Evolutionary conservation across 176 grass and related monocot genomes (phyloP).

Genomic region (Guadua angustifolia): DNA sequence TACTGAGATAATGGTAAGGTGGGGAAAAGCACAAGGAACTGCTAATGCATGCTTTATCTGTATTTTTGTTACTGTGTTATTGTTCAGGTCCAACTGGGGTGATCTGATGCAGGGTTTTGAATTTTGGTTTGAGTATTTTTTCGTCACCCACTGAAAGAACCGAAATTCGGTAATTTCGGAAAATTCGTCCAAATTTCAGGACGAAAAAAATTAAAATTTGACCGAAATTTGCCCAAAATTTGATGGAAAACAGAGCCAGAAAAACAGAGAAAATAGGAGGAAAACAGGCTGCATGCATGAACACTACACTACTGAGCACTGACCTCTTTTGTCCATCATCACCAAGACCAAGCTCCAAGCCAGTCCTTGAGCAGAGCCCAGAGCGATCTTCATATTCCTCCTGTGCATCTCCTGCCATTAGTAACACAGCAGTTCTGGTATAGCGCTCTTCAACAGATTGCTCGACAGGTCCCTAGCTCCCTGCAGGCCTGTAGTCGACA

Average conservation of each 20-base stretch:
- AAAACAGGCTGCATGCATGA: too few species aligned
- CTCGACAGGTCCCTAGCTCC: constrained; percentile 95
- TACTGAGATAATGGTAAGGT: neutral
- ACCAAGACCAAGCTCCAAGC: constrained; percentile 13
- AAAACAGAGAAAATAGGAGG: too few species aligned
- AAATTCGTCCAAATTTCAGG: too few species aligned
- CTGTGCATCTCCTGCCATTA: constrained; percentile 66
- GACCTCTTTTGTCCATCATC: too few species aligned
- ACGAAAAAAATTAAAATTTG: too few species aligned
- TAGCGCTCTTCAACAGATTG: constrained; percentile 76
- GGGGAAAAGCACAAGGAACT: neutral
- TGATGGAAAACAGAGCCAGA: too few species aligned
- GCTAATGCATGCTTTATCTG: neutral
- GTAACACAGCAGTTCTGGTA: constrained; percentile 46
- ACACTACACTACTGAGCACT: too few species aligned
- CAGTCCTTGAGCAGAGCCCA: constrained; percentile 77
- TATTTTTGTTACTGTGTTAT: neutral
- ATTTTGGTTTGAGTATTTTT: too few species aligned
- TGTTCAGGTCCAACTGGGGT: neutral
- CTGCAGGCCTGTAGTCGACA: constrained; percentile 12
- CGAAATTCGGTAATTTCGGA: too few species aligned
- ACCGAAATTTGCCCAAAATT: too few species aligned
- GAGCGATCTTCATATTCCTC: constrained; percentile 94
- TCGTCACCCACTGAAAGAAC: too few species aligned
- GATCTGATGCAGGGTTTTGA: neutral